These are phyloP conservation scores for Coriolopsis trogii DNA, from an alignment of 1,284 basidiomycete genomes.

Conservation along the genomic window DNA sequence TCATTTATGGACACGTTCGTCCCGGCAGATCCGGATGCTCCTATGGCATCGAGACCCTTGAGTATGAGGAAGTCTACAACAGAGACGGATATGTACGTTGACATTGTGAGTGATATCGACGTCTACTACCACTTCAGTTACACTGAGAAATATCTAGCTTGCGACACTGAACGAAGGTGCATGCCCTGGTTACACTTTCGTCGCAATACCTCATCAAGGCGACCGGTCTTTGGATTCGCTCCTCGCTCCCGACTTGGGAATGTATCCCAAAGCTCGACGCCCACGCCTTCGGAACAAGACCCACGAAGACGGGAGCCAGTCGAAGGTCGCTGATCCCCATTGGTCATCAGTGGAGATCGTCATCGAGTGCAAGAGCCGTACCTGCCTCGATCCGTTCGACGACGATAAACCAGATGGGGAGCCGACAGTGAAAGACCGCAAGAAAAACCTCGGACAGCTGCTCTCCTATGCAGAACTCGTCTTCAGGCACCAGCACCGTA, in stretches of 20 bases:
- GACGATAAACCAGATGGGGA: background rate
- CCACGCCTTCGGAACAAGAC: background rate
- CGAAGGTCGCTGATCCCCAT: background rate
- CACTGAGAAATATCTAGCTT: too few species aligned
- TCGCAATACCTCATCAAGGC: background rate
- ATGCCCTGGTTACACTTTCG: background rate
- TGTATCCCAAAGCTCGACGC: background rate
- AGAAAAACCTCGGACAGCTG: background rate
- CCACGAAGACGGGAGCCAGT: background rate
- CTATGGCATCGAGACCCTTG: too few species aligned
- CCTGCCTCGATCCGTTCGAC: background rate
- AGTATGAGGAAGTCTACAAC: too few species aligned
- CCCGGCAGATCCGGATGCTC: too few species aligned
- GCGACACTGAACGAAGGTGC: too few species aligned
- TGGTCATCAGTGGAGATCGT: background rate
- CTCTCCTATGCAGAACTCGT: background rate
- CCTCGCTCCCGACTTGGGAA: background rate
- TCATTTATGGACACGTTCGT: too few species aligned
- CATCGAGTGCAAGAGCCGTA: background rate
- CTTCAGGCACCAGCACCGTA: conserved; percentile 2
- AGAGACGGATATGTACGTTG: too few species aligned
- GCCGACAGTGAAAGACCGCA: background rate
- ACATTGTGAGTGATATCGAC: too few species aligned
- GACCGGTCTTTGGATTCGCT: background rate
- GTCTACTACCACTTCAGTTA: too few species aligned